phyloP scores from a whole-genome alignment of 306 rosid species.

The Trifolium subterraneum region DNA sequence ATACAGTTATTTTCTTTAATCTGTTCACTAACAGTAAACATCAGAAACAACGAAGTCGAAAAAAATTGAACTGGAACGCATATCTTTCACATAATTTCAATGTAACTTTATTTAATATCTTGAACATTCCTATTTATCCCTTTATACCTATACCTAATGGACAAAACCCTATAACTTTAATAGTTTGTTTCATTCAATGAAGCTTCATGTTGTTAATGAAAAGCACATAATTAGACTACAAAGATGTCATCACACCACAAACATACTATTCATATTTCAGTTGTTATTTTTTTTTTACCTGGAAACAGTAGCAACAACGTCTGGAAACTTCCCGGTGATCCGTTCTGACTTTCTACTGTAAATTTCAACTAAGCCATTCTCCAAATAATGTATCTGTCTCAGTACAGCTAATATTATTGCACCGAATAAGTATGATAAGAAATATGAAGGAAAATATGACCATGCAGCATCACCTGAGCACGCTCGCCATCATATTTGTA shows the following conservation, averaged over 20 bases:
- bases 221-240: conserved; percentile 9
- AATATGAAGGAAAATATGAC: conserved; percentile 30
- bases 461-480: conserved; percentile 73
- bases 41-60: conserved; percentile 37
- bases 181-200: neutral
- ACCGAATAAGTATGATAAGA: neutral
- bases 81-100: neutral
- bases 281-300: conserved; percentile 49
- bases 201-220: conserved; percentile 17
- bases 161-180: neutral
- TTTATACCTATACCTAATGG: neutral
- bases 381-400: conserved; percentile 85
- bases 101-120: neutral
- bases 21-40: conserved; percentile 54
- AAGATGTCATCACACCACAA: conserved; percentile 5
- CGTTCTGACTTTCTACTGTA: conserved; percentile 90
- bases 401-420: neutral
- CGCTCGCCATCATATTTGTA: no score
- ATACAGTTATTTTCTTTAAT: conserved; percentile 72
- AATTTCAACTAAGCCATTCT: conserved; percentile 76
- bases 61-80: neutral
- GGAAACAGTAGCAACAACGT: conserved; percentile 69
- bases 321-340: conserved; percentile 89
- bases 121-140: neutral
- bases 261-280: neutral